A percentile compares a stretch with the other conserved stretches of the same genome.
phyloP scores from a whole-genome alignment of 1,284 basidiomycete genomes.

The Ganoderma sinense region DNA sequence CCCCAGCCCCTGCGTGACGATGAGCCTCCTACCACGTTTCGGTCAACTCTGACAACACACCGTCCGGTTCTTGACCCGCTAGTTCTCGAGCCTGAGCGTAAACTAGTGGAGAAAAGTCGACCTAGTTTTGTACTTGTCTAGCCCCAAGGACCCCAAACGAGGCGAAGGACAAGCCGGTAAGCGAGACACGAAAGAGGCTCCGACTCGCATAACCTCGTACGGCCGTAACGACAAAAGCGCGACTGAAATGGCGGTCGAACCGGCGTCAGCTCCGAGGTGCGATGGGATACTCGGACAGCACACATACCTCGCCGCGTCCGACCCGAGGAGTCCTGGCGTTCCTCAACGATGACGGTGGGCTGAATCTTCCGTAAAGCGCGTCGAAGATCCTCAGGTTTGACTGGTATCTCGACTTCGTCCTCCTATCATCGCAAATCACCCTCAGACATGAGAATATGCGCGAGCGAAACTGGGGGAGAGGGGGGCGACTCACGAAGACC shows the following conservation, averaged over 20 bases:
- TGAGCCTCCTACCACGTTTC: neutral
- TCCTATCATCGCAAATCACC: neutral
- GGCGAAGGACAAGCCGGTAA: too few species aligned
- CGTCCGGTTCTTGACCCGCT: neutral
- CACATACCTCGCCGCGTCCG: neutral
- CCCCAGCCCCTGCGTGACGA: constrained; percentile 37
- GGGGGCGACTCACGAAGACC: neutral
- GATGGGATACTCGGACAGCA: neutral
- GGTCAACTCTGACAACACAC: neutral
- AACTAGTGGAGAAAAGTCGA: too few species aligned
- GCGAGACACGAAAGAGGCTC: too few species aligned
- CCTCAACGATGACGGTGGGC: neutral
- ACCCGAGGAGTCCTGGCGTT: neutral
- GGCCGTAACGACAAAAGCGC: neutral
- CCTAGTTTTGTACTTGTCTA: too few species aligned
- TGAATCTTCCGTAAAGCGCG: neutral
- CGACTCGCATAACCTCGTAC: too few species aligned
- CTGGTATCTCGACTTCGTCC: neutral
- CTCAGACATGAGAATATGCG: neutral
- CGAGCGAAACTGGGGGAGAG: neutral
- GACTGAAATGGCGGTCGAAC: neutral
- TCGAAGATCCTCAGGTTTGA: neutral
- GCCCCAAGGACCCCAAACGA: too few species aligned
- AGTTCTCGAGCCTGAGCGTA: too few species aligned
- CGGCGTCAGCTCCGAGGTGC: neutral